Conservation (phyloP, 177 flowering plant genomes). For the Telopea speciosissima region DNA sequence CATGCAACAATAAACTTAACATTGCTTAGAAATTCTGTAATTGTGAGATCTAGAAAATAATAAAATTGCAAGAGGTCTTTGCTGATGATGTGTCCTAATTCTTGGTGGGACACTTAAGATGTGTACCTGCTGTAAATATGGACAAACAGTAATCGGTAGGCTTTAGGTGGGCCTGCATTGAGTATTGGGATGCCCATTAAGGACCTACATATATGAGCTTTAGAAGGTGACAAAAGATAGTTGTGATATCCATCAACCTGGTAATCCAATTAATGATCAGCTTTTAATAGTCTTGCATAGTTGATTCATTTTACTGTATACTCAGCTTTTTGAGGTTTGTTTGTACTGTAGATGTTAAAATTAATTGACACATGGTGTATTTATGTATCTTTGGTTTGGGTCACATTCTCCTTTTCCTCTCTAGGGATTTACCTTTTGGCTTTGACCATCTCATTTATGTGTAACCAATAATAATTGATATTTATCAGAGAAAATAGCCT, state of each 20-base stretch:
- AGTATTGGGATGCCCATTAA: slow-evolving; percentile 44
- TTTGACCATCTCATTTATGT: background rate
- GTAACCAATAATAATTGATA: background rate
- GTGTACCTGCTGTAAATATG: slow-evolving; percentile 50
- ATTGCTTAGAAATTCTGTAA: background rate
- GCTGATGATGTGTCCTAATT: slow-evolving; percentile 32
- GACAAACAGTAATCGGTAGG: slow-evolving; percentile 33
- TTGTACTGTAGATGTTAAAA: too few relatives aligned
- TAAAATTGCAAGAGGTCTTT: background rate
- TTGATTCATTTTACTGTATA: background rate
- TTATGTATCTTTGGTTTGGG: background rate
- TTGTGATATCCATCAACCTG: background rate
- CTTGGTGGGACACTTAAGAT: slow-evolving; percentile 36
- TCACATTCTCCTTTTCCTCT: background rate
- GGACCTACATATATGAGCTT: slow-evolving; percentile 37
- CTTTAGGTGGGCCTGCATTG: slow-evolving; percentile 40
- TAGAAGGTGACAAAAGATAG: background rate
- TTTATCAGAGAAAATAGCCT: background rate
- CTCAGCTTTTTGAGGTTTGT: background rate
- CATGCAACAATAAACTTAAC: background rate
- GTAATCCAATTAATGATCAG: too few relatives aligned
- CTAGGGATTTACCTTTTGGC: background rate
- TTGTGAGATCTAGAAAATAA: background rate
- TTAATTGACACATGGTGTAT: too few relatives aligned
- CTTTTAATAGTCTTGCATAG: background rate